Percentiles rank a stretch among this genome's conserved stretches.
These are phyloP conservation scores for Xylaria sp. DNA, from an alignment of 2,329 filamentous ascomycete species.

Conservation along the genomic window DNA sequence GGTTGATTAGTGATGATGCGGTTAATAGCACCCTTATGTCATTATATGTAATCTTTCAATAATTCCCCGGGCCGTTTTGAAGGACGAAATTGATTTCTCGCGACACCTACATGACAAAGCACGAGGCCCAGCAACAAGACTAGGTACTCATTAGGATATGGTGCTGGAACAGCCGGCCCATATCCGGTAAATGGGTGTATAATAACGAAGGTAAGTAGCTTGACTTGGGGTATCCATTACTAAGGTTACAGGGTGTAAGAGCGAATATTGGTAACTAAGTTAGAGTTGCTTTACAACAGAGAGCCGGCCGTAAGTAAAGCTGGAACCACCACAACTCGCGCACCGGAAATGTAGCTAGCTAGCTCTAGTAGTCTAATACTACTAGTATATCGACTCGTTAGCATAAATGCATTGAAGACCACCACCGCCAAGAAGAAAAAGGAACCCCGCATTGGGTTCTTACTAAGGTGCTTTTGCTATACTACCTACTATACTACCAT, in stretches of 20 bases:
- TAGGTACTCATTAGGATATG: too few species aligned
- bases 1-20: slow-evolving; percentile 23
- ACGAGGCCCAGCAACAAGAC: background rate
- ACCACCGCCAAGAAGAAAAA: background rate
- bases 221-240: too few species aligned
- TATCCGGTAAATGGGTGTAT: background rate
- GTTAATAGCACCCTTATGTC: slow-evolving; percentile 36
- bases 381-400: background rate
- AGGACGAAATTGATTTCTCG: background rate
- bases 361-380: too few species aligned
- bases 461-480: slow-evolving; percentile 1
- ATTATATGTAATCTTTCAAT: slow-evolving; percentile 49
- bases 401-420: background rate
- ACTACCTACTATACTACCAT: too few species aligned
- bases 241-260: background rate
- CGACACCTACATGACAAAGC: slow-evolving; percentile 32
- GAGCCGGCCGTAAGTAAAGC: too few species aligned
- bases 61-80: background rate
- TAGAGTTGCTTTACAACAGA: background rate
- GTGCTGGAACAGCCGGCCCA: too few species aligned
- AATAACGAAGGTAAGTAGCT: too few species aligned
- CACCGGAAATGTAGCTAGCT: too few species aligned
- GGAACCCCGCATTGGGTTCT: slow-evolving; percentile 24
- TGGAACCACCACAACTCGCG: too few species aligned
- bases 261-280: background rate